Percentiles rank a stretch among this genome's conserved stretches.
Conservation (phyloP, 1,139 yeast genomes). For the Candida labiduridarum region DNA sequence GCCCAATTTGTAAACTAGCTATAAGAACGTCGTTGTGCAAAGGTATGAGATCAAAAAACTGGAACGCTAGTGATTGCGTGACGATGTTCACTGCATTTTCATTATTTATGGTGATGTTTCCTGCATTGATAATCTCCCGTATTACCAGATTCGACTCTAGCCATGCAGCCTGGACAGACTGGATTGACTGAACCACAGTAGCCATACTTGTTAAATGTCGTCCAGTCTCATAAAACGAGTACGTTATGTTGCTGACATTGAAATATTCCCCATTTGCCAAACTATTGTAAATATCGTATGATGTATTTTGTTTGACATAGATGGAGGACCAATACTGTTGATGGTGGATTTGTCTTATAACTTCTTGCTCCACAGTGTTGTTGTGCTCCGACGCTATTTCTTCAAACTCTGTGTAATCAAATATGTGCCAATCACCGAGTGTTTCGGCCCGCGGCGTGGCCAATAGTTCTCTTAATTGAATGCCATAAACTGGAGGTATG, state of each 20-base stretch:
- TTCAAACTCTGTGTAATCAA: conserved; percentile 29
- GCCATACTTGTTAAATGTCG: conserved; percentile 29
- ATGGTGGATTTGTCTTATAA: conserved; percentile 40
- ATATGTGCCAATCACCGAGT: conserved; percentile 48
- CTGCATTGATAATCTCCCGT: conserved; percentile 1
- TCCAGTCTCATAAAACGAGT: conserved; percentile 40
- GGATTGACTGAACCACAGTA: conserved; percentile 14
- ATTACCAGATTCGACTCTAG: conserved; percentile 11
- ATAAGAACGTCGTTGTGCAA: conserved; percentile 47
- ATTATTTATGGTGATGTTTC: conserved; percentile 10
- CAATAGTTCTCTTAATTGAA: conserved; percentile 21
- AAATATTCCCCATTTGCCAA: conserved; percentile 27
- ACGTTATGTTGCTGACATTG: conserved; percentile 28
- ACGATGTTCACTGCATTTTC: conserved; percentile 4
- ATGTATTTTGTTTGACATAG: conserved; percentile 41
- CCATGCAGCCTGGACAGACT: conserved; percentile 20
- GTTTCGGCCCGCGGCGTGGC: conserved; percentile 20
- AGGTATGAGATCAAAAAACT: conserved; percentile 9
- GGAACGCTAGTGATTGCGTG: conserved; percentile 9
- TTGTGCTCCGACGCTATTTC: conserved; percentile 32
- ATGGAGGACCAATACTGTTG: conserved; percentile 48
- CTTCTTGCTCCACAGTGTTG: conserved; percentile 33
- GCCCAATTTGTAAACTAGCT: conserved; percentile 73
- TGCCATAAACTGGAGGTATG: conserved; percentile 20
- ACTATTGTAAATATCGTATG: conserved; percentile 29